A percentile compares a stretch with the other conserved stretches of the same genome.
Conservation (phyloP, 257 asterid genomes). For the Parsonsia alboflavescens region DNA sequence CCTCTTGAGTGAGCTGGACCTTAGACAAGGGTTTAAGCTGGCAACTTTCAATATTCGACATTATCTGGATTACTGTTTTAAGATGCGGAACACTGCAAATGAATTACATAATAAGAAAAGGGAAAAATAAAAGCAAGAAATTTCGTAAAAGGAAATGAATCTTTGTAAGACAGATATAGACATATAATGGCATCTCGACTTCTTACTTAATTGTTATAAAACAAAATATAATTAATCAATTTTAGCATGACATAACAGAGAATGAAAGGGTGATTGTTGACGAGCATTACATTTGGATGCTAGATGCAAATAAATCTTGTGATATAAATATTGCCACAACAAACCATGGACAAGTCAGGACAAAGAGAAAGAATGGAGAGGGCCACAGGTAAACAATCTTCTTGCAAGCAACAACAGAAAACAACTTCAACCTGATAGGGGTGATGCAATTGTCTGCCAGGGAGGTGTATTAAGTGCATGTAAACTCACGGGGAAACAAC, state of each 20-base stretch:
- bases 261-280: background rate
- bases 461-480: background rate
- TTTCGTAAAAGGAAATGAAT: background rate
- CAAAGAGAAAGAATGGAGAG: background rate
- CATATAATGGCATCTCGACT: background rate
- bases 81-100: slow-evolving; percentile 73
- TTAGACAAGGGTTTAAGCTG: slow-evolving; percentile 57
- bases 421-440: background rate
- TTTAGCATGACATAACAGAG: background rate
- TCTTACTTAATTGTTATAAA: background rate
- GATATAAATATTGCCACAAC: background rate
- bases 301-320: background rate
- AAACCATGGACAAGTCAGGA: background rate
- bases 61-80: slow-evolving; percentile 68
- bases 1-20: slow-evolving; percentile 42
- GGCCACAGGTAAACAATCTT: background rate
- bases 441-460: background rate
- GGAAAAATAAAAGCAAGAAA: background rate
- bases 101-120: slow-evolving; percentile 14
- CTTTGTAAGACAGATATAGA: background rate
- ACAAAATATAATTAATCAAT: background rate
- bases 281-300: background rate
- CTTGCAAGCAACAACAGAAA: background rate
- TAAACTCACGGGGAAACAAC: too few relatives aligned
- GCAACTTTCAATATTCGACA: slow-evolving; percentile 63